A percentile compares a stretch with the other conserved stretches of the same genome.
phyloP scores from a whole-genome alignment of 2,329 filamentous ascomycete species.

The Fusarium nodosum region DNA sequence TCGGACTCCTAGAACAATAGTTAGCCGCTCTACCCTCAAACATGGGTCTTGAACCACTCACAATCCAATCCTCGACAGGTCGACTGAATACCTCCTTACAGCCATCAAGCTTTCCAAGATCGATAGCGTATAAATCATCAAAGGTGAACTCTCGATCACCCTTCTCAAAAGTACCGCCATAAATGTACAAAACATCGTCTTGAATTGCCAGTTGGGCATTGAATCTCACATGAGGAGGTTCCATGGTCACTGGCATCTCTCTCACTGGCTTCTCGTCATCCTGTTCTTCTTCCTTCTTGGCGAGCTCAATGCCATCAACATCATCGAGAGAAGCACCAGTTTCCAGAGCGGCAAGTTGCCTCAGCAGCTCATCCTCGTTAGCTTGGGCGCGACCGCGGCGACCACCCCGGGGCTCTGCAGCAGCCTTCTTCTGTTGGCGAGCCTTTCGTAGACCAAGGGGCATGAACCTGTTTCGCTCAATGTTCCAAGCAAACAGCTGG shows the following conservation, averaged over 20 bases:
- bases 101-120: constrained; percentile 94
- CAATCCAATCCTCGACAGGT: constrained; percentile 86
- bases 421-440: constrained; percentile 72
- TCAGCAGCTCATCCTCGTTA: constrained; percentile 90
- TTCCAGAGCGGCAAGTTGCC: constrained; percentile 88
- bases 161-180: constrained; percentile 95
- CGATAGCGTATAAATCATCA: constrained; percentile 92
- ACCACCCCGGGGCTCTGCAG: constrained; percentile 66
- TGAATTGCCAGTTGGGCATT: constrained; percentile 92
- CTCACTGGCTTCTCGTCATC: constrained; percentile 71
- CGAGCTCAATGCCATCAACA: constrained; percentile 63
- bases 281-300: constrained; percentile 65
- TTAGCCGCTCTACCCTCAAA: constrained; percentile 26
- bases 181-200: constrained; percentile 92
- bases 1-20: constrained; percentile 64
- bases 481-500: constrained; percentile 90
- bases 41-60: constrained; percentile 55
- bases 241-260: constrained; percentile 77
- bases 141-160: constrained; percentile 96
- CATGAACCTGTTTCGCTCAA: constrained; percentile 96
- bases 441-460: constrained; percentile 82
- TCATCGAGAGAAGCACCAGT: constrained; percentile 75
- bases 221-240: constrained; percentile 91
- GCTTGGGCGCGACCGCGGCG: constrained; percentile 84
- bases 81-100: constrained; percentile 91